Evolutionary conservation across 1,139 yeast genomes (phyloP), one percentile per base, ranked within the genome.

Genomic region (Zhuliangozyma blackwelliae): DNA sequence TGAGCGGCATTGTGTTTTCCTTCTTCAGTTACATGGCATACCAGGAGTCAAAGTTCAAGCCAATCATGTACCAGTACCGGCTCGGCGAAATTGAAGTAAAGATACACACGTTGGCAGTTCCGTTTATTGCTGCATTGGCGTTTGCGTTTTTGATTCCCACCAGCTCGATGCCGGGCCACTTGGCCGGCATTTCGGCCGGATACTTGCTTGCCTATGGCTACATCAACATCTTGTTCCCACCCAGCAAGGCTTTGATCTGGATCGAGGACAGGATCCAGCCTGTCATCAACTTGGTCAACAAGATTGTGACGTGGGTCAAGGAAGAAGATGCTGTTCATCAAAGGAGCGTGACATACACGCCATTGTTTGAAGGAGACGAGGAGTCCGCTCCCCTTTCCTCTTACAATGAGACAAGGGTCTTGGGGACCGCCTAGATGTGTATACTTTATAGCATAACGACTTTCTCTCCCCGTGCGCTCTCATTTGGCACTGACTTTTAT

Each of bases 1-100:
- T 85, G 30, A 73, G 90, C 34, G 95, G 87, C 2, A 76, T 92
- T 75, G 78, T 78, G 25, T 88, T 89, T 56, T 75, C 89, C 39
- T 73, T 90, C 48, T 52, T 80, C 45, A 79, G 82, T 5, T 85
- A 73, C 59, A 76, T 65, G 49, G 78, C 86, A 9, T 77, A 75
- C 49, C 69, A 76, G 45, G 89, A 82, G 52, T 77, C 79, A 39
- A 57, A 61, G 25, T 54, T 62, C 29, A 63, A 64, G 29, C 87
- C 90, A 20, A 59, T 68, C 7, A 40, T 61, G 34, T 35, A 36
- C 23, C 31, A 31, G n/a, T 55, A 57, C 35, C 52, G 49, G 29
- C 37, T 55, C 29, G 48, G 45, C 7, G 55, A 52, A 10, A 46
- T 51, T 22, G 59, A 58, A 27, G 28, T 51, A 27, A 55, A 65